A percentile compares a stretch with the other conserved stretches of the same genome.
Evolutionary conservation across 257 asterid species (phyloP).

Genomic region (Solanum lignicaule): DNA sequence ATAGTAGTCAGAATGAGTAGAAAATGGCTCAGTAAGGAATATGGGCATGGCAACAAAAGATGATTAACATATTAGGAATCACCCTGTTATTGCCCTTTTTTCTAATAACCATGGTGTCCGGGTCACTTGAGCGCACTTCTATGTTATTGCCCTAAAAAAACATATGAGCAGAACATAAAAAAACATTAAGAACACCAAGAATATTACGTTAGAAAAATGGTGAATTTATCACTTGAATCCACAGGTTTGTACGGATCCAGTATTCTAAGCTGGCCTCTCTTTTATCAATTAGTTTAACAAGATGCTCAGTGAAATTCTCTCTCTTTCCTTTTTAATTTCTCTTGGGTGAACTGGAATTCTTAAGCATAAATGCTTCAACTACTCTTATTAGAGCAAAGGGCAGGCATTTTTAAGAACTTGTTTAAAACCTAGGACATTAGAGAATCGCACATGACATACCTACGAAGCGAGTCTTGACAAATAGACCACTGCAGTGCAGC

Average conservation of each 20-base stretch:
- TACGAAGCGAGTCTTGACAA: constrained; percentile 74
- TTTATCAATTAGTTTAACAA: neutral
- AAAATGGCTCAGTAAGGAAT: neutral
- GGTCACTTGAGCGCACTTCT: neutral
- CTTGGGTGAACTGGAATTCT: neutral
- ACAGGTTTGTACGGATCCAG: neutral
- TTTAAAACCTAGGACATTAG: neutral
- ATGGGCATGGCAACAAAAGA: neutral
- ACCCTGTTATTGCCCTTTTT: neutral
- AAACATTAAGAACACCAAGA: neutral
- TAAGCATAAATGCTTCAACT: neutral
- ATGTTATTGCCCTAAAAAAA: neutral
- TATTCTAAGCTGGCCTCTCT: neutral
- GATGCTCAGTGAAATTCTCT: neutral
- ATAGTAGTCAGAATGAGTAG: neutral
- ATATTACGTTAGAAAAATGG: neutral
- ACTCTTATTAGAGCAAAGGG: neutral
- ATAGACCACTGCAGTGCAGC: constrained; percentile 98
- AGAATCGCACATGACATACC: constrained; percentile 21
- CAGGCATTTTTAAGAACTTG: neutral
- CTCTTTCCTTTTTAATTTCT: neutral
- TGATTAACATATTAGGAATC: neutral
- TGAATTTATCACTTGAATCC: neutral
- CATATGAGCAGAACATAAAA: neutral
- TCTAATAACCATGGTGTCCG: neutral